Percentiles rank a stretch among this genome's conserved stretches.
Conservation (phyloP, 83 land plant species). For the Thuja plicata region DNA sequence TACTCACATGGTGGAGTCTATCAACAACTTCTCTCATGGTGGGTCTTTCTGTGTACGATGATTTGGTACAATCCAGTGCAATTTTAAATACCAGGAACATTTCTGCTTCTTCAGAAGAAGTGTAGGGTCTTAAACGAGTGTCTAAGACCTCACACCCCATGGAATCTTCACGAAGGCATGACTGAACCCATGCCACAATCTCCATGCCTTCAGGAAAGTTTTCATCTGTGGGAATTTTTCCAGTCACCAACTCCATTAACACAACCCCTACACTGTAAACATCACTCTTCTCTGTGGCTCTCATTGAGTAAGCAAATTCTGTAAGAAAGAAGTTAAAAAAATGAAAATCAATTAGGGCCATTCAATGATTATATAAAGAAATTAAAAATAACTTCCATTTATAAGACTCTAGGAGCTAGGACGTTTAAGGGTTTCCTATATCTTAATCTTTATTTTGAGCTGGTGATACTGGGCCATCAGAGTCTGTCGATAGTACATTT, state of each 20-base stretch:
- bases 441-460: not conserved
- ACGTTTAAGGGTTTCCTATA: not conserved
- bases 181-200: conserved; percentile 77
- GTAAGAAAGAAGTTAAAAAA: conserved; percentile 1
- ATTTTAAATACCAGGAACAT: conserved; percentile 59
- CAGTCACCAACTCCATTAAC: conserved; percentile 78
- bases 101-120: conserved; percentile 41
- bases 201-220: conserved; percentile 68
- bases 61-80: conserved; percentile 72
- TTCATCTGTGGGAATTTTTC: conserved; percentile 62
- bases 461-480: not conserved
- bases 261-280: conserved; percentile 91
- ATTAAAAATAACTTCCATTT: not conserved
- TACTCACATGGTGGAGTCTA: conserved; percentile 30
- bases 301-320: conserved; percentile 81
- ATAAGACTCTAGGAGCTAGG: not conserved
- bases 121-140: conserved; percentile 32
- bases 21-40: conserved; percentile 53
- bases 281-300: conserved; percentile 81
- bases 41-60: conserved; percentile 48
- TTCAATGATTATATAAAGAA: not conserved
- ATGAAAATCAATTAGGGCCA: not conserved
- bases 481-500: not conserved
- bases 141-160: conserved; percentile 36
- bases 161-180: conserved; percentile 8